These are phyloP conservation scores for Iris macrosiphon DNA, from an alignment of 106 monocot species.

Conservation along the genomic window DNA sequence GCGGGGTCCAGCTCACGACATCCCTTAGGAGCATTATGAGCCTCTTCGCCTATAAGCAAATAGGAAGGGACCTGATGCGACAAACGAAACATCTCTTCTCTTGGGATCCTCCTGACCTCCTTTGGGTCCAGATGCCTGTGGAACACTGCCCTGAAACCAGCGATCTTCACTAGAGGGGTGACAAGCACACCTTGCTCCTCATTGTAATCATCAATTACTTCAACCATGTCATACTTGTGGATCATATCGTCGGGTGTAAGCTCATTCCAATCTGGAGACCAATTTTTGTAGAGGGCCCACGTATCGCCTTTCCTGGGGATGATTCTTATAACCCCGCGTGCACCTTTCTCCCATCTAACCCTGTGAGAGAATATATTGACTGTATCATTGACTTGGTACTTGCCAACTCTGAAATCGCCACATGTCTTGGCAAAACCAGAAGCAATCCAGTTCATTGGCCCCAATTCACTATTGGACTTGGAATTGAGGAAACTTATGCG, in stretches of 20 bases:
- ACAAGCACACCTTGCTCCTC: conserved; percentile 35
- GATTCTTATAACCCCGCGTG: conserved; percentile 36
- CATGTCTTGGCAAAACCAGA: conserved; percentile 30
- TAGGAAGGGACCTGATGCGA: conserved; percentile 45
- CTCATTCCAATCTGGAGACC: conserved; percentile 46
- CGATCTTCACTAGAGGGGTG: conserved; percentile 31
- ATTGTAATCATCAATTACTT: conserved; percentile 43
- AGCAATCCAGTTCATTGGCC: conserved; percentile 16
- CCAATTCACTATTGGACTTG: conserved; percentile 16
- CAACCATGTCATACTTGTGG: conserved; percentile 46
- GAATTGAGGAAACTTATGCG: conserved; percentile 25
- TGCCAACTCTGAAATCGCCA: conserved; percentile 36
- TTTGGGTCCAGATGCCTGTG: conserved; percentile 23
- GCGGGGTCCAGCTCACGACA: conserved; percentile 48
- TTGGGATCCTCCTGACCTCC: conserved; percentile 28
- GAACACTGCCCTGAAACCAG: conserved; percentile 44
- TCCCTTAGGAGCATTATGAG: conserved; percentile 44
- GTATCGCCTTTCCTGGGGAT: conserved; percentile 37
- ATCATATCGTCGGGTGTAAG: conserved; percentile 37
- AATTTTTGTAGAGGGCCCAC: conserved; percentile 55
- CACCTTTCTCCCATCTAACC: conserved; percentile 38
- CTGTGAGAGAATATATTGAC: conserved; percentile 52
- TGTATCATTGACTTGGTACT: conserved; percentile 20
- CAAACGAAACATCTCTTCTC: conserved; percentile 54
- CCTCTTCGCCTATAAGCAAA: conserved; percentile 43